These are phyloP conservation scores for Hansenula lynferdii DNA, from an alignment of 1,139 yeast genomes.

Conservation along the genomic window DNA sequence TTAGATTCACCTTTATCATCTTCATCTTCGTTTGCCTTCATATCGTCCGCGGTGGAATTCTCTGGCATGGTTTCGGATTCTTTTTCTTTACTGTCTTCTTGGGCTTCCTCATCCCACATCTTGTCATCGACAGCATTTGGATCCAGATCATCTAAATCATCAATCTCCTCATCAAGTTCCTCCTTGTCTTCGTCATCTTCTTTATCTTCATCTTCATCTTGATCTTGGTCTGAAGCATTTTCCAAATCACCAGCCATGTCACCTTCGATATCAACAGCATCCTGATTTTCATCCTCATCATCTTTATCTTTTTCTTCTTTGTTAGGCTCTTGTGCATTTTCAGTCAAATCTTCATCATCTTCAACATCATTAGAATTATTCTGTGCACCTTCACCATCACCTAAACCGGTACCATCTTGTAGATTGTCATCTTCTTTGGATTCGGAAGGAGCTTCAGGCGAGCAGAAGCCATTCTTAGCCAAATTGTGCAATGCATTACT, in stretches of 20 bases:
- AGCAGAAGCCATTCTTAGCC: slow-evolving; percentile 87
- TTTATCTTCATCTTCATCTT: slow-evolving; percentile 52
- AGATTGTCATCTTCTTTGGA: slow-evolving; percentile 58
- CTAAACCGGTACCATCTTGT: slow-evolving; percentile 91
- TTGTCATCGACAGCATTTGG: slow-evolving; percentile 96
- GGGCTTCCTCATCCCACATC: slow-evolving; percentile 96
- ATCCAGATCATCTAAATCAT: slow-evolving; percentile 84
- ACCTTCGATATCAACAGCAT: slow-evolving; percentile 92
- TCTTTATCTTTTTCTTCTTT: slow-evolving; percentile 58
- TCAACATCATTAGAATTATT: slow-evolving; percentile 81
- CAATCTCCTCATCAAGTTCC: slow-evolving; percentile 84
- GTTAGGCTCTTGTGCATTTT: slow-evolving; percentile 83
- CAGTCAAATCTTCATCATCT: slow-evolving; percentile 88
- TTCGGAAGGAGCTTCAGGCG: slow-evolving; percentile 79
- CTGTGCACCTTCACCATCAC: slow-evolving; percentile 91
- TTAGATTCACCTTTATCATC: slow-evolving; percentile 35
- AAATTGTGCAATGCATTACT: slow-evolving; percentile 53
- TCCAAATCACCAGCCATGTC: slow-evolving; percentile 95
- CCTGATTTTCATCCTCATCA: slow-evolving; percentile 60
- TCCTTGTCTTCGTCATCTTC: slow-evolving; percentile 48
- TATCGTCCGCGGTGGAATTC: slow-evolving; percentile 50
- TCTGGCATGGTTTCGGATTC: slow-evolving; percentile 67
- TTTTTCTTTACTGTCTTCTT: slow-evolving; percentile 68
- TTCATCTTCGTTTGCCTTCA: slow-evolving; percentile 53
- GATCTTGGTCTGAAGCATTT: slow-evolving; percentile 68